Evolutionary conservation across 495 filamentous ascomycete genomes (phyloP).

Genomic region (Lindgomyces ingoldianus): DNA sequence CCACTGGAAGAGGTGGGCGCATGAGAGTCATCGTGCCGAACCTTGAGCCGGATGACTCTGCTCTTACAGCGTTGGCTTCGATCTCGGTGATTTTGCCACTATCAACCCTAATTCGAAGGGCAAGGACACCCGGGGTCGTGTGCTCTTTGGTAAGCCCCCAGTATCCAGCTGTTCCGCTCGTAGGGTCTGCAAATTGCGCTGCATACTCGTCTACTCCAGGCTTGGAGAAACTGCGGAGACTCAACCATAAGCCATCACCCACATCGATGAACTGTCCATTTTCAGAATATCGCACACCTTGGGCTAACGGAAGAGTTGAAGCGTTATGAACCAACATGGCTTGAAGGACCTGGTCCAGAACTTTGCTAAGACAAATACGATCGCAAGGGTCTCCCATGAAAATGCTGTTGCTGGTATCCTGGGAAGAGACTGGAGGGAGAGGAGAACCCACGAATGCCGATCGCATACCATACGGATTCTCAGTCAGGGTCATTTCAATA

Average conservation of each 20-base stretch:
- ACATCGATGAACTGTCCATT: conserved; percentile 43
- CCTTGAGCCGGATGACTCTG: neutral
- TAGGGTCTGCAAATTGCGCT: conserved; percentile 35
- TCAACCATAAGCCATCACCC: conserved; percentile 43
- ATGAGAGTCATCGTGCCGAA: conserved; percentile 9
- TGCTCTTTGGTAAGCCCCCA: conserved; percentile 8
- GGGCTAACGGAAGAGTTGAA: conserved; percentile 38
- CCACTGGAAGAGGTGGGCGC: conserved; percentile 11
- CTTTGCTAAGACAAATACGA: conserved; percentile 36
- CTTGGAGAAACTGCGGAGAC: conserved; percentile 29
- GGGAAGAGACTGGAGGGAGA: neutral
- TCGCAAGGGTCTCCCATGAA: conserved; percentile 16
- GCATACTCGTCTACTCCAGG: conserved; percentile 38
- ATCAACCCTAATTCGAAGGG: conserved; percentile 36
- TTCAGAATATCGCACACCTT: conserved; percentile 39
- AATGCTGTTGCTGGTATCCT: neutral
- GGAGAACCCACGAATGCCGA: neutral
- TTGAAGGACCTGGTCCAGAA: conserved; percentile 37
- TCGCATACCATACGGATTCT: conserved; percentile 6
- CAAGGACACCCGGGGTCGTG: conserved; percentile 35
- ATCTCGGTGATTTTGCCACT: conserved; percentile 40
- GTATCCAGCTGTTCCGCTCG: conserved; percentile 35
- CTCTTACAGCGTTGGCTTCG: conserved; percentile 35
- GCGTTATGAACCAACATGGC: conserved; percentile 35
- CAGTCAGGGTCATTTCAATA: conserved; percentile 13